phyloP scores from a whole-genome alignment of 352 stramenopile genomes.

The Globisporangium emineosum region DNA sequence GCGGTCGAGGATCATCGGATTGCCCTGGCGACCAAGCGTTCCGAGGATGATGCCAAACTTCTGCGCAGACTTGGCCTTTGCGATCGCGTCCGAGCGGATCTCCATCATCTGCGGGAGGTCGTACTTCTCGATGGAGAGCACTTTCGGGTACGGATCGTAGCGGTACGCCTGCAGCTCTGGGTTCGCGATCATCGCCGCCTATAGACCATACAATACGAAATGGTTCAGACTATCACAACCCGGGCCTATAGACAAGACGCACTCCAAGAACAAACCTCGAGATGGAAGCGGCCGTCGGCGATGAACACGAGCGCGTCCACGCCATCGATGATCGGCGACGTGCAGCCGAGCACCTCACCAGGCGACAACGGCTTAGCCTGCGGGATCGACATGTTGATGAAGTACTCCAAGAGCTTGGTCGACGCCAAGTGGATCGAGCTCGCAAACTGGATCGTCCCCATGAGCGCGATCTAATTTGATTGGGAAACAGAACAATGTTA shows the following conservation, averaged over 20 bases:
- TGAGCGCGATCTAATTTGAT: constrained; percentile 74
- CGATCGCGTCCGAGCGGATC: constrained; percentile 84
- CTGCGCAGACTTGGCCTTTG: constrained; percentile 71
- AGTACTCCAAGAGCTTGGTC: constrained; percentile 73
- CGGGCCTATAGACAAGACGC: background rate
- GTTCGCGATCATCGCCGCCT: constrained; percentile 99
- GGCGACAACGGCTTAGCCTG: constrained; percentile 97
- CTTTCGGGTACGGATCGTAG: constrained; percentile 99
- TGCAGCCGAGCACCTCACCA: constrained; percentile 99
- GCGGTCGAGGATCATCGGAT: constrained; percentile 94
- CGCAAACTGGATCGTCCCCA: constrained; percentile 96
- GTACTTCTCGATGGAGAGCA: constrained; percentile 97
- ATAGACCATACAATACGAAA: background rate
- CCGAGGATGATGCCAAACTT: constrained; percentile 97
- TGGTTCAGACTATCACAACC: background rate
- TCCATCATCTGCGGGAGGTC: constrained; percentile 95
- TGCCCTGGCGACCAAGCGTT: constrained; percentile 98
- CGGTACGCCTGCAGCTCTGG: constrained; percentile 93
- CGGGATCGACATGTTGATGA: constrained; percentile 83
- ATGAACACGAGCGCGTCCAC: constrained; percentile 96
- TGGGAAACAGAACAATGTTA: background rate
- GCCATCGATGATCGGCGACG: constrained; percentile 92
- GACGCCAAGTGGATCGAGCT: constrained; percentile 87
- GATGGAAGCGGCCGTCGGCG: constrained; percentile 98
- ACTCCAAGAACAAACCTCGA: constrained; percentile 84